Base-by-base conservation (phyloP, 1,139 yeast genomes). In the Geotrichum macrosporum region DNA sequence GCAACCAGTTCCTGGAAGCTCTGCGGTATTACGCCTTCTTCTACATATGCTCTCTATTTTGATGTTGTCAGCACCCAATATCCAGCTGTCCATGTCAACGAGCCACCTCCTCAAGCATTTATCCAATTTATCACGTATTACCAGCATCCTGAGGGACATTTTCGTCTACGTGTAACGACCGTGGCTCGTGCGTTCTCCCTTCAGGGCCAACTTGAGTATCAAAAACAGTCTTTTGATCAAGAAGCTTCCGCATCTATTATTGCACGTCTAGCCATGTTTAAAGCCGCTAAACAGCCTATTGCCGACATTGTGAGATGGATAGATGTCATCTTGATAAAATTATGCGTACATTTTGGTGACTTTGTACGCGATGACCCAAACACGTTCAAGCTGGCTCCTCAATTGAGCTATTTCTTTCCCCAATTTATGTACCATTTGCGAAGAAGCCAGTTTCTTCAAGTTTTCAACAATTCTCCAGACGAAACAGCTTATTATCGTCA, bases 221-320 rank as follows among this genome's bases (percentile, higher is more conserved):
- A 41, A 15, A 42, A 48, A 32, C 50, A 46, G 35, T 49, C 52
- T 9, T 92, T 92, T 66, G 99, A 92, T 68, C 98, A 94, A 71
- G 98, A 92, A 67, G 96, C 97, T 16, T 96, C 98, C 9, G 96
- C 97, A 6, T 97, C 89, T 1, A 74, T 92, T 55, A 86, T 89
- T 88, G 84, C 97, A 1, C 77, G 98, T 65, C 81, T 92, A 50
- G 94, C 96, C 4, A 88, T 92, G 46, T 84, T 78, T 74, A 92
- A 85, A 70, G 33, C 43, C 10, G 37, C 8, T 5, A 35, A 41
- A 83, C 95, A 74, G 77, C 26, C 73, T 42, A 86, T 86, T 54
- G 83, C 92, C 9, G 88, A 81, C 56, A 76, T 86, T 4, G 69
- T 81, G 44, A 80, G 89, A 67, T 82, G 87, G 78, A 75, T 86